A percentile compares a stretch with the other conserved stretches of the same genome.
Conservation (phyloP, 2,329 filamentous ascomycete species). For the Claviceps sp. region DNA sequence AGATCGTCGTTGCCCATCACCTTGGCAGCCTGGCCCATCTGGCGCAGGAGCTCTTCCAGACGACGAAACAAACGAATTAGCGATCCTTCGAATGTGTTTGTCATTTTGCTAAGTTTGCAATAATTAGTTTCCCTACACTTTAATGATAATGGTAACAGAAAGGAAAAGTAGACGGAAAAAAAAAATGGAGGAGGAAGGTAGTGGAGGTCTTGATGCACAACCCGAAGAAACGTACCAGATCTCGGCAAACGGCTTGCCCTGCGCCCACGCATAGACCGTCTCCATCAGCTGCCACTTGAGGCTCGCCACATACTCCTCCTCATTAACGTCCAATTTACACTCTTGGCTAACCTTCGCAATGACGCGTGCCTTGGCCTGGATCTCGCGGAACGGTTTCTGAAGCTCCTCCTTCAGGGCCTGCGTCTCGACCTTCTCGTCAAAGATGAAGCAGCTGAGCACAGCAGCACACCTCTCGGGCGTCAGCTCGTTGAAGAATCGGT, state of each 20-base stretch:
- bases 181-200: not conserved
- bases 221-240: slow-evolving; percentile 62
- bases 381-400: slow-evolving; percentile 70
- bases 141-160: not conserved
- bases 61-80: slow-evolving; percentile 92
- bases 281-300: slow-evolving; percentile 97
- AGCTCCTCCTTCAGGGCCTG: slow-evolving; percentile 69
- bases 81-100: slow-evolving; percentile 92
- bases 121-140: not conserved
- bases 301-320: slow-evolving; percentile 80
- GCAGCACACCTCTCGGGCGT: slow-evolving; percentile 78
- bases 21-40: slow-evolving; percentile 91
- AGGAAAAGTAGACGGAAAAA: not conserved
- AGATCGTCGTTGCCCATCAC: slow-evolving; percentile 97
- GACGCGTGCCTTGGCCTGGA: slow-evolving; percentile 73
- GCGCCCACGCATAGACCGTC: slow-evolving; percentile 83
- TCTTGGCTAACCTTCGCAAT: slow-evolving; percentile 92
- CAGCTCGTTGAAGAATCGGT: slow-evolving; percentile 95
- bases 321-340: slow-evolving; percentile 85
- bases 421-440: slow-evolving; percentile 87
- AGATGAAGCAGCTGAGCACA: slow-evolving; percentile 86
- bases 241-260: slow-evolving; percentile 78
- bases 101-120: slow-evolving; percentile 68
- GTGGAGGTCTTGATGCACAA: too few relatives aligned
- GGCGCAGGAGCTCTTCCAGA: slow-evolving; percentile 81